Base-by-base conservation (phyloP, 805 yeast genomes). In the Cyberlindnera saturnus region DNA sequence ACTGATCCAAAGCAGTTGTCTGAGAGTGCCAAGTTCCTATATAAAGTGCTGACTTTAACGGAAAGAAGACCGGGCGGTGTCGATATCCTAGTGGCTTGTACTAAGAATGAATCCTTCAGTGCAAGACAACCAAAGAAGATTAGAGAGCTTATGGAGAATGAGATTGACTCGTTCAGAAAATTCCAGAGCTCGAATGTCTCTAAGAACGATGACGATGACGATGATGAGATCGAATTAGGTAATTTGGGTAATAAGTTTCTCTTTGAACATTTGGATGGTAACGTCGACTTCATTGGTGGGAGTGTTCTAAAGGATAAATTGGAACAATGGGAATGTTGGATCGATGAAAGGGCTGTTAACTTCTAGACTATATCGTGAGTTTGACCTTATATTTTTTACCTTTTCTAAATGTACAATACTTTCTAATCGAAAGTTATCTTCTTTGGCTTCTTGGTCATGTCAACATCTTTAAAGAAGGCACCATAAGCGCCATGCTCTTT, bases 401-500 rank as follows among this genome's bases (percentile, higher is more conserved):
- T 11, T 10, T 23, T 23, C 28, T 23, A 36, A 15, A 34, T 36
- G 15, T 40, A 36, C 37, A 40, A 6, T n/a, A 34, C 33, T 28
- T 15, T 18, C 35, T 41, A 53, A 39, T 54, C 57, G 23, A 93
- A 91, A 55, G 88, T 88, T 57, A 91, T 87, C 75, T 93, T 93
- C 68, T 87, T 93, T 44, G 86, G 80, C 45, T 90, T 90, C 62
- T 82, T 81, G 50, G 79, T 70, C 74, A 86, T 75, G 57, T 89
- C 98, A 38, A 91, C 93, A 60, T 90, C 88, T 62, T 91, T 93
- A 73, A 71, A 93, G 72, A 93, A 93, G 1, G 98, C 97, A 52
- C 99, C 99, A 57, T 93, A 93, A n/a, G 91, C 96, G 51, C 91
- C 80, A 61, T 93, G 99, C 51, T 88, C 90, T 73, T 93, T 93